These are phyloP conservation scores for Castanospermum australe DNA, from an alignment of 306 rosid genomes.

Conservation along the genomic window DNA sequence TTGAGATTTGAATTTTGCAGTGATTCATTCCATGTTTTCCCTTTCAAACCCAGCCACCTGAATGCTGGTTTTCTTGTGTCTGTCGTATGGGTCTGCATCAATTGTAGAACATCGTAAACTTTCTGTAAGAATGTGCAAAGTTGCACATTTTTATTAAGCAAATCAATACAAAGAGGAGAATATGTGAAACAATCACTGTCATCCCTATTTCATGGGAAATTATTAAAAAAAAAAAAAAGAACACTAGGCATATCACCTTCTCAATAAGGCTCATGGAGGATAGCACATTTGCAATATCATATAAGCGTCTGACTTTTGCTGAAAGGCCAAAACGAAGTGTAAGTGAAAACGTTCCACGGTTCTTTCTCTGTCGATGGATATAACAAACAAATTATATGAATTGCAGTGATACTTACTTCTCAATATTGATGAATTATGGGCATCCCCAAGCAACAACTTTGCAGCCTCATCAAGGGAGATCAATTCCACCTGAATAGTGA, in stretches of 20 bases:
- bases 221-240: background rate
- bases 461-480: constrained; percentile 96
- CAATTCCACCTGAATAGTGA: constrained; percentile 48
- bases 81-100: constrained; percentile 68
- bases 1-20: constrained; percentile 16
- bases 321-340: constrained; percentile 36
- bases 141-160: background rate
- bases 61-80: constrained; percentile 90
- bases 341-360: background rate
- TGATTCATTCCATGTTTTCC: constrained; percentile 33
- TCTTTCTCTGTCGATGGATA: background rate
- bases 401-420: constrained; percentile 55
- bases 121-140: background rate
- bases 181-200: background rate
- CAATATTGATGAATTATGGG: constrained; percentile 64
- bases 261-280: constrained; percentile 87
- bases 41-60: constrained; percentile 76
- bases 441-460: constrained; percentile 83
- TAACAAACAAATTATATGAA: background rate
- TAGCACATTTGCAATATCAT: constrained; percentile 91
- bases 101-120: background rate
- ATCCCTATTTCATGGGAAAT: background rate
- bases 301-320: constrained; percentile 95
- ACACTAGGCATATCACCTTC: constrained; percentile 53
- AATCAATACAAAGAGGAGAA: background rate